phyloP scores from a whole-genome alignment of 2,329 filamentous ascomycete genomes.

The Alternaria dauci region DNA sequence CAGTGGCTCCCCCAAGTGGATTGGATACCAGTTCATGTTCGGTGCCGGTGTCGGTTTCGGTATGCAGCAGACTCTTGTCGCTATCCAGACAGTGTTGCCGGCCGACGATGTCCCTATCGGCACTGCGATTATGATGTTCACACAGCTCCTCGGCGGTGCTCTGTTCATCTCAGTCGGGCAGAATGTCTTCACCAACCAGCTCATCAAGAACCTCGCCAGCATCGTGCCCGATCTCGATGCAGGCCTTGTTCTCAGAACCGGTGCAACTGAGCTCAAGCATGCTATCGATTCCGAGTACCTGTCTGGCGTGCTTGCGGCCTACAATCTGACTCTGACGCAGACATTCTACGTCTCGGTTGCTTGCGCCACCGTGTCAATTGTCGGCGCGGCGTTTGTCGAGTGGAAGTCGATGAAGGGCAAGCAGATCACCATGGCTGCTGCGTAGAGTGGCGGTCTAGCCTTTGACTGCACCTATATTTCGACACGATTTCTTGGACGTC shows the following conservation, averaged over 20 bases:
- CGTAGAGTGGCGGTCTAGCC: constrained; percentile 17
- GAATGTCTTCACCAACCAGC: constrained; percentile 60
- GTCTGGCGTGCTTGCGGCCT: constrained; percentile 65
- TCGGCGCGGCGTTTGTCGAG: constrained; percentile 66
- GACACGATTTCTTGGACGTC: neutral
- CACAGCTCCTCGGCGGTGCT: constrained; percentile 58
- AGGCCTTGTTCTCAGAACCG: constrained; percentile 54
- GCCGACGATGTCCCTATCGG: constrained; percentile 56
- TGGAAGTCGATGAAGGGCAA: constrained; percentile 73
- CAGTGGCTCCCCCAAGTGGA: constrained; percentile 50
- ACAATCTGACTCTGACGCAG: constrained; percentile 67
- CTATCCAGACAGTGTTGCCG: constrained; percentile 56
- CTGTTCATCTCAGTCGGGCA: constrained; percentile 60
- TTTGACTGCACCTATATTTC: neutral
- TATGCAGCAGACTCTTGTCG: constrained; percentile 59
- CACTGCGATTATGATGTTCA: constrained; percentile 59
- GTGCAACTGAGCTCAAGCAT: constrained; percentile 67
- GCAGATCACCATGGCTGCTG: constrained; percentile 52
- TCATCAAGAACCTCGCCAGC: constrained; percentile 53
- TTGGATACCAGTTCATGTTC: constrained; percentile 53
- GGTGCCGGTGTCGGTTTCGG: constrained; percentile 57
- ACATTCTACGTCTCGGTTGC: constrained; percentile 69
- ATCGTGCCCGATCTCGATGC: constrained; percentile 55
- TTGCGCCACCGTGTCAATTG: constrained; percentile 61
- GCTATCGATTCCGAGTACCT: constrained; percentile 57